phyloP scores from a whole-genome alignment of 495 filamentous ascomycete species.

The Penicillium taxi region DNA sequence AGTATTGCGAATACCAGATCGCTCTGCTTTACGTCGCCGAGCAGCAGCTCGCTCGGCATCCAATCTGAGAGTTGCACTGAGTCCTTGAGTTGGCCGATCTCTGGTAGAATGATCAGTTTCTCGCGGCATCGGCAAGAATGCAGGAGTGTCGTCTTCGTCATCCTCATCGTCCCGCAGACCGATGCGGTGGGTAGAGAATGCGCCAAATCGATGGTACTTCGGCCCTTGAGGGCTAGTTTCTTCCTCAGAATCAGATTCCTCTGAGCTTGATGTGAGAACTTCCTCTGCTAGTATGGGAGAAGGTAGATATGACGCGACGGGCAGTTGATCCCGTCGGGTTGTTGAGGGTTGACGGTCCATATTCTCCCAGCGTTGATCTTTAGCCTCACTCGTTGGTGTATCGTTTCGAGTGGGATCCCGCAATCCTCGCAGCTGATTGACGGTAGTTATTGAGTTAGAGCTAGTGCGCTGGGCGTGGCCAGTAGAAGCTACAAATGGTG shows the following conservation, averaged over 20 bases:
- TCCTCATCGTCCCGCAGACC: constrained; percentile 34
- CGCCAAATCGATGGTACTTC: constrained; percentile 31
- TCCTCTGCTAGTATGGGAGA: constrained; percentile 33
- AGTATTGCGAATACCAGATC: constrained; percentile 24
- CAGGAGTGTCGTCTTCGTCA: constrained; percentile 51
- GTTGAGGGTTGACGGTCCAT: constrained; percentile 21
- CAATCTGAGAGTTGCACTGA: constrained; percentile 52
- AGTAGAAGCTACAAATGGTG: constrained; percentile 10
- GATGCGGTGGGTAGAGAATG: constrained; percentile 30
- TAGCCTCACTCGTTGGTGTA: constrained; percentile 34
- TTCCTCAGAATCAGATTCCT: constrained; percentile 50
- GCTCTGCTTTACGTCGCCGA: constrained; percentile 27
- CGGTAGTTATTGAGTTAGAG: constrained; percentile 46
- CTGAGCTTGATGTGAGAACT: constrained; percentile 34
- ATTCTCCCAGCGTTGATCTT: constrained; percentile 35
- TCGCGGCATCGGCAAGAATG: constrained; percentile 62
- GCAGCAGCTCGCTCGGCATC: constrained; percentile 39
- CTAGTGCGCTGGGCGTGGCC: constrained; percentile 39
- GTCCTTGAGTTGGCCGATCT: constrained; percentile 38
- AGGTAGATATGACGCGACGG: constrained; percentile 17
- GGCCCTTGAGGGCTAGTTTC: constrained; percentile 26
- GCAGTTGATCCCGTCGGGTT: constrained; percentile 24
- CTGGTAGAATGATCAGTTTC: constrained; percentile 18
- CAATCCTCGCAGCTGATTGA: constrained; percentile 29
- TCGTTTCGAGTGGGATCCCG: constrained; percentile 37